phyloP scores from a whole-genome alignment of 345 rosid genomes.

The Clausena lansium region DNA sequence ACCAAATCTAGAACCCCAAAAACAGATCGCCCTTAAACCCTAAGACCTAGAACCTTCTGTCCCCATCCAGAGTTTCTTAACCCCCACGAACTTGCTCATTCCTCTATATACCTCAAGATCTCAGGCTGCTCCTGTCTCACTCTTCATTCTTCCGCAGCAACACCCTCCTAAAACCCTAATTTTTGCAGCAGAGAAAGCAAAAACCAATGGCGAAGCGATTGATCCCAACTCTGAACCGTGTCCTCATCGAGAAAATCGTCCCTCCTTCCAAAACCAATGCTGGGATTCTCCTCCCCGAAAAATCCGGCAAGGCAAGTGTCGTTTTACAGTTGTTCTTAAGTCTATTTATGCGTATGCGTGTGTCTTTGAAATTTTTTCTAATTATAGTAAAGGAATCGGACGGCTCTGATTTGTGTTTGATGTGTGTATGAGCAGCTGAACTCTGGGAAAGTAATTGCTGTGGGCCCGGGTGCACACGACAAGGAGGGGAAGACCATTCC shows the following conservation, averaged over 20 bases:
- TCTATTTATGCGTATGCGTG: not conserved
- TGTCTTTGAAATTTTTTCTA: not conserved
- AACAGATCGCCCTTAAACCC: conserved; percentile 14
- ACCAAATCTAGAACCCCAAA: not conserved
- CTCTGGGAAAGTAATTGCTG: conserved; percentile 76
- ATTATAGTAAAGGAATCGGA: not conserved
- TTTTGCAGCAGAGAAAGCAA: not conserved
- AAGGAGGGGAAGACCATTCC: conserved; percentile 62
- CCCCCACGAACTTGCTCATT: not conserved
- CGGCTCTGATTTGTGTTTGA: not conserved
- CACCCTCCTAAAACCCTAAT: not conserved
- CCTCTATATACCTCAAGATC: not conserved
- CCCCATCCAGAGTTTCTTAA: conserved; percentile 7
- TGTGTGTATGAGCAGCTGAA: conserved; percentile 47
- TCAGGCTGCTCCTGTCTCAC: not conserved
- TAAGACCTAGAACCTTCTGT: conserved; percentile 30
- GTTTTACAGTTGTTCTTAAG: not conserved
- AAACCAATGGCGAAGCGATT: conserved; percentile 71
- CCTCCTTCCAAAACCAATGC: conserved; percentile 79
- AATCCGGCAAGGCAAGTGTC: conserved; percentile 48
- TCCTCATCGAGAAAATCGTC: conserved; percentile 68
- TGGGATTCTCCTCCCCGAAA: conserved; percentile 83
- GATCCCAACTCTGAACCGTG: conserved; percentile 68
- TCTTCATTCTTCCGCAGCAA: not conserved
- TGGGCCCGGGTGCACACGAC: conserved; percentile 67